phyloP scores from a whole-genome alignment of 2,329 filamentous ascomycete genomes.

The Penicillium sp. region DNA sequence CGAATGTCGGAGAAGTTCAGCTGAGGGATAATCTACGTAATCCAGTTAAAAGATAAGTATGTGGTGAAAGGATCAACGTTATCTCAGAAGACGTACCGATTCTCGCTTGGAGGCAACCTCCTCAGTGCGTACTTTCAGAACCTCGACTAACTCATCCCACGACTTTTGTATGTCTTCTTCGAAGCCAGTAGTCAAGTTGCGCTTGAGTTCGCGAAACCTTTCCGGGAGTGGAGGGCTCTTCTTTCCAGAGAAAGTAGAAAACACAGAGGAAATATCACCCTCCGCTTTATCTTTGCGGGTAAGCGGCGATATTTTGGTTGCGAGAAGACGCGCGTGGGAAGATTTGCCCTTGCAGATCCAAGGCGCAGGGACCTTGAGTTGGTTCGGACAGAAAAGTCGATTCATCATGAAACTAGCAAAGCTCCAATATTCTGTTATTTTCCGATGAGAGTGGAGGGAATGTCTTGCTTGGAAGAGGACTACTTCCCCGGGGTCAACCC shows the following conservation, averaged over 20 bases:
- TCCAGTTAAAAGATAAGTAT: not conserved
- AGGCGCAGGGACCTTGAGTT: no score
- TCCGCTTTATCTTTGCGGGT: slow-evolving; percentile 9
- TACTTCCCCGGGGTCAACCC: no score
- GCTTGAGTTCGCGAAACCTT: slow-evolving; percentile 8
- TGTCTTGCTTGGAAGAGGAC: no score
- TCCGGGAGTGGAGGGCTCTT: slow-evolving; percentile 4
- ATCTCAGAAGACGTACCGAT: not conserved
- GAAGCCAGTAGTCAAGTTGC: slow-evolving; percentile 4
- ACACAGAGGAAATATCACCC: slow-evolving; percentile 19
- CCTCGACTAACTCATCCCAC: slow-evolving; percentile 7
- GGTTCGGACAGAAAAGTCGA: no score
- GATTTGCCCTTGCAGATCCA: no score
- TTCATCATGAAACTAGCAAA: no score
- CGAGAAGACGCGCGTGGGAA: no score
- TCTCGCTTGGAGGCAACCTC: slow-evolving; percentile 12
- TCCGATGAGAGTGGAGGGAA: no score
- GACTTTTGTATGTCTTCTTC: slow-evolving; percentile 11
- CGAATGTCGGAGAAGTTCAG: slow-evolving; percentile 8
- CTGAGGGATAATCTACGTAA: slow-evolving; percentile 8
- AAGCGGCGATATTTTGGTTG: not conserved
- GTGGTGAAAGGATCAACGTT: not conserved
- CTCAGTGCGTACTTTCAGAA: slow-evolving; percentile 6
- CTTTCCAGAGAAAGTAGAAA: slow-evolving; percentile 12
- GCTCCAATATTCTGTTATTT: no score